A percentile compares a stretch with the other conserved stretches of the same genome.
Conservation (phyloP, 768 basidiomycete species). For the Suillus ampliporus region DNA sequence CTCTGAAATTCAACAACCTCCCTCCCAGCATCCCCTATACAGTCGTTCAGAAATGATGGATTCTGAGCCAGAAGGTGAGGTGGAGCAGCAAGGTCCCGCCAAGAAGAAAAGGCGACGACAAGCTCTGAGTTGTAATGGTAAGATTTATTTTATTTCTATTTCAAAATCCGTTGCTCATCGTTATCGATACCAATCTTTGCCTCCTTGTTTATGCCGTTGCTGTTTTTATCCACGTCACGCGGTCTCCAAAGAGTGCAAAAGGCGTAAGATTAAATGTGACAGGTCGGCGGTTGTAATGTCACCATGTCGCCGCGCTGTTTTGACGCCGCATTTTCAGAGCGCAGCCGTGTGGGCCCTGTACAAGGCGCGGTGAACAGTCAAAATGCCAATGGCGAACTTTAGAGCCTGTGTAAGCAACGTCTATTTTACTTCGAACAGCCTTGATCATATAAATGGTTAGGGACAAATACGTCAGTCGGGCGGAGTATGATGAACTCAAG, state of each 20-base stretch:
- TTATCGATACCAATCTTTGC: conserved; percentile 27
- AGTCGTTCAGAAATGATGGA: conserved; percentile 48
- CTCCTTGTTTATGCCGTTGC: conserved; percentile 16
- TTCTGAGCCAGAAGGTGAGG: conserved; percentile 61
- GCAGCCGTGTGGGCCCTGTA: conserved; percentile 83
- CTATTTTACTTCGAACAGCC: conserved; percentile 7
- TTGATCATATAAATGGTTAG: conserved; percentile 40
- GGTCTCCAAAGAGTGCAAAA: conserved; percentile 69
- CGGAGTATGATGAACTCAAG: conserved; percentile 80
- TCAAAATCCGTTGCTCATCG: conserved; percentile 30
- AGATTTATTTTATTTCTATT: conserved; percentile 35
- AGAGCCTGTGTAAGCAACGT: conserved; percentile 71
- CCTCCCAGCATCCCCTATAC: conserved; percentile 30
- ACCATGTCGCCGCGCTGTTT: conserved; percentile 11
- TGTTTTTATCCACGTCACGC: conserved; percentile 19
- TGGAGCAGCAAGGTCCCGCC: conserved; percentile 58
- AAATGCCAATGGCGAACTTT: conserved; percentile 86
- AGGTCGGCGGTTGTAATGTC: conserved; percentile 47
- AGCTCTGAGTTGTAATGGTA: conserved; percentile 86
- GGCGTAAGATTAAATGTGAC: conserved; percentile 89
- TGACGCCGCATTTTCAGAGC: conserved; percentile 51
- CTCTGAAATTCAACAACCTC: conserved; percentile 30
- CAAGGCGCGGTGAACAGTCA: conserved; percentile 76
- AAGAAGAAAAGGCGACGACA: conserved; percentile 87
- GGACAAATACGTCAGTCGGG: conserved; percentile 81